phyloP scores from a whole-genome alignment of 2,329 filamentous ascomycete species.

The Botrytis cinerea region DNA sequence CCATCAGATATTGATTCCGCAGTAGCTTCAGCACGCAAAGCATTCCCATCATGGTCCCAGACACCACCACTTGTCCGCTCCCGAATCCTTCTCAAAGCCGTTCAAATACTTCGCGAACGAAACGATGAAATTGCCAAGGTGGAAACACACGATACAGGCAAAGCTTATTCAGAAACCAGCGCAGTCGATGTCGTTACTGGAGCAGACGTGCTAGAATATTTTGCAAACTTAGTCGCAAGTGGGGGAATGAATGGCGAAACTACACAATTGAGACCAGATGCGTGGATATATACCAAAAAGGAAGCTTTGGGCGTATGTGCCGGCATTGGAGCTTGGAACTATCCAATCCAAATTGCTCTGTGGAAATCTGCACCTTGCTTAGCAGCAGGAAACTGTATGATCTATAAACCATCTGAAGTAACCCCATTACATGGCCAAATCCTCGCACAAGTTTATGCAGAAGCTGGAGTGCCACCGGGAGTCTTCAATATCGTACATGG shows the following conservation, averaged over 20 bases:
- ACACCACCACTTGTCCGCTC: slow-evolving; percentile 75
- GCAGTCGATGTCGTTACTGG: slow-evolving; percentile 82
- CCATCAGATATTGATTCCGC: slow-evolving; percentile 68
- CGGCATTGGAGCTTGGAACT: slow-evolving; percentile 90
- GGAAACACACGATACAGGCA: slow-evolving; percentile 85
- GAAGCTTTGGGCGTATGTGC: slow-evolving; percentile 81
- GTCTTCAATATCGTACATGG: slow-evolving; percentile 89
- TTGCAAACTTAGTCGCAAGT: slow-evolving; percentile 74
- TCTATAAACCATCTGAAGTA: slow-evolving; percentile 88
- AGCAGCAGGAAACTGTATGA: slow-evolving; percentile 84
- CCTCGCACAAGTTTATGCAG: slow-evolving; percentile 73
- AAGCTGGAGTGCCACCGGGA: slow-evolving; percentile 77
- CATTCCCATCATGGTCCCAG: slow-evolving; percentile 75
- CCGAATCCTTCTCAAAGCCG: slow-evolving; percentile 76
- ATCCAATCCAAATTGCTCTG: slow-evolving; percentile 85
- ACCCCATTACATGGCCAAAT: slow-evolving; percentile 80
- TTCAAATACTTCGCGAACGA: slow-evolving; percentile 68
- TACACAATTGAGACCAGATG: slow-evolving; percentile 70
- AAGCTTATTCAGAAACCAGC: slow-evolving; percentile 81
- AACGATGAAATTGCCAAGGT: slow-evolving; percentile 79
- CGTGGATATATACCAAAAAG: slow-evolving; percentile 82
- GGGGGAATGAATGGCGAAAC: slow-evolving; percentile 82
- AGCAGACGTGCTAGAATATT: slow-evolving; percentile 84
- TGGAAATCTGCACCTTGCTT: slow-evolving; percentile 89
- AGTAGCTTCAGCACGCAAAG: slow-evolving; percentile 67